Conservation (phyloP, 441 rosid species). For the Lepidium campestre region DNA sequence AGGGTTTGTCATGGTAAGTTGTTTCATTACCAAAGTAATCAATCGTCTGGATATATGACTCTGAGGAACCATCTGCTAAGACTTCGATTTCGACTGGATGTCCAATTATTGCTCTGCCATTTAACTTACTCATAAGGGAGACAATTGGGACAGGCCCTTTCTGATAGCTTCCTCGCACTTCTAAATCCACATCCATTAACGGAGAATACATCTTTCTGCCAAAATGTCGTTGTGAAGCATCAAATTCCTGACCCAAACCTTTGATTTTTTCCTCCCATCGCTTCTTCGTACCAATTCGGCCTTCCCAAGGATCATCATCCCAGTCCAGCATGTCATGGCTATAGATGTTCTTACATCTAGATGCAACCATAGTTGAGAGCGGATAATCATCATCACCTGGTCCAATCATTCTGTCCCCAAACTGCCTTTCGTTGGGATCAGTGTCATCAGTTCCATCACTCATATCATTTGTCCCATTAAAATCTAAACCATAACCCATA, state of each 20-base stretch:
- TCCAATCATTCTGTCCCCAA: conserved; percentile 34
- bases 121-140: conserved; percentile 73
- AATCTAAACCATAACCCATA: conserved; percentile 33
- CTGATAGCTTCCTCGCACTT: conserved; percentile 77
- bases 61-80: conserved; percentile 69
- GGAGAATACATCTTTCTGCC: conserved; percentile 44
- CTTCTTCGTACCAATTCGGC: conserved; percentile 31
- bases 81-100: conserved; percentile 76
- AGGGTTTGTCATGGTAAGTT: conserved; percentile 41
- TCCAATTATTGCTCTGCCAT: conserved; percentile 87
- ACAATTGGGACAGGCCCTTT: conserved; percentile 79
- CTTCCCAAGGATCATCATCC: conserved; percentile 54
- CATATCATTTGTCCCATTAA: conserved; percentile 30
- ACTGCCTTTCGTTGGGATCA: conserved; percentile 42
- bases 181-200: conserved; percentile 75
- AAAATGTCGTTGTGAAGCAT: conserved; percentile 30
- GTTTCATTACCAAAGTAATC: conserved; percentile 40
- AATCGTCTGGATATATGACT: conserved; percentile 36
- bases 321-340: conserved; percentile 38
- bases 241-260: conserved; percentile 35
- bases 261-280: conserved; percentile 38
- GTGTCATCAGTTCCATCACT: conserved; percentile 36
- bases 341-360: conserved; percentile 35
- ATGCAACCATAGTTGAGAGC: conserved; percentile 34
- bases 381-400: conserved; percentile 36